A percentile compares a stretch with the other conserved stretches of the same genome.
phyloP scores from a whole-genome alignment of 1,284 basidiomycete species.

The Naganishia cerealis region DNA sequence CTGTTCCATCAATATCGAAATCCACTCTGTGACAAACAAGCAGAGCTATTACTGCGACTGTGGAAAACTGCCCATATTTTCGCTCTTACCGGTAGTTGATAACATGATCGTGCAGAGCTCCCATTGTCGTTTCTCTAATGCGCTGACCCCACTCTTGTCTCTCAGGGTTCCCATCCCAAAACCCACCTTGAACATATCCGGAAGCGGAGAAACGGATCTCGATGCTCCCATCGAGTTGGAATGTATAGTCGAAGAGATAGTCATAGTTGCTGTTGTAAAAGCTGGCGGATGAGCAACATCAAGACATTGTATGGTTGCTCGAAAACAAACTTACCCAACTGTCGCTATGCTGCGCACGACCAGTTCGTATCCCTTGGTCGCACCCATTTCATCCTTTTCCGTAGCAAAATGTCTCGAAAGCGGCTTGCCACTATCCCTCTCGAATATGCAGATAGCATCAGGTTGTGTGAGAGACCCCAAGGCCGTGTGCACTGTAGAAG shows the following conservation, averaged over 20 bases:
- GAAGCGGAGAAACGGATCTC: conserved; percentile 47
- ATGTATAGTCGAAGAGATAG: conserved; percentile 46
- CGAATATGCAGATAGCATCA: conserved; percentile 47
- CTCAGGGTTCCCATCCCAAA: background rate
- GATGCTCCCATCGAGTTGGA: conserved; percentile 47
- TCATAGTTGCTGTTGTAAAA: conserved; percentile 38
- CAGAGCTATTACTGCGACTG: background rate
- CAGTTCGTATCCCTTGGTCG: conserved; percentile 47
- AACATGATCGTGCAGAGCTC: conserved; percentile 44
- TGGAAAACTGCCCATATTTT: background rate
- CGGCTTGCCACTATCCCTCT: conserved; percentile 37
- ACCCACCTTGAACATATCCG: conserved; percentile 46
- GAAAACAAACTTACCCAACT: conserved; percentile 28
- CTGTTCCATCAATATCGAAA: conserved; percentile 44
- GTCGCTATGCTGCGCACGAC: conserved; percentile 43
- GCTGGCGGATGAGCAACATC: background rate
- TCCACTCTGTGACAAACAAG: conserved; percentile 17
- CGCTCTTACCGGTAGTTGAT: conserved; percentile 31
- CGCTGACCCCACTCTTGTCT: conserved; percentile 2
- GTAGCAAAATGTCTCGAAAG: conserved; percentile 1
- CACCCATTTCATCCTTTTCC: conserved; percentile 4
- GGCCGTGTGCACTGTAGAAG: conserved; percentile 43
- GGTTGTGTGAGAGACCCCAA: conserved; percentile 44
- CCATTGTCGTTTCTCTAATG: background rate
- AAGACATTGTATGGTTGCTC: background rate